phyloP scores from a whole-genome alignment of 164 flowering plant genomes.

The Vitis vinifera region ASM3070453v1 NC_081808.1:24683501-24684000 shows the following conservation, averaged over 20 bases:
- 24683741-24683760: conserved; percentile 13
- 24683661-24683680: conserved; percentile 83
- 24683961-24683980: background rate
- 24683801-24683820: background rate
- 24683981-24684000: background rate
- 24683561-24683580: conserved; percentile 74
- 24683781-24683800: background rate
- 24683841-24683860: conserved; percentile 93
- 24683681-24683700: conserved; percentile 61
- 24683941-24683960: background rate
- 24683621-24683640: conserved; percentile 88
- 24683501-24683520: too few relatives aligned
- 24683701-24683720: conserved; percentile 85
- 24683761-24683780: conserved; percentile 3
- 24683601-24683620: conserved; percentile 77
- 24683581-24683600: conserved; percentile 81
- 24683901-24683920: conserved; percentile 90
- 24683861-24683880: conserved; percentile 86
- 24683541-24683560: conserved; percentile 22
- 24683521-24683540: too few relatives aligned
- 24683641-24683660: conserved; percentile 63
- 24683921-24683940: conserved; percentile 91
- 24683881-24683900: conserved; percentile 97
- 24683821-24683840: conserved; percentile 3
- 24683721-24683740: conserved; percentile 88